A percentile compares a stretch with the other conserved stretches of the same genome.
phyloP scores from a whole-genome alignment of 495 filamentous ascomycete species.

The Neurospora tetraspora region DNA sequence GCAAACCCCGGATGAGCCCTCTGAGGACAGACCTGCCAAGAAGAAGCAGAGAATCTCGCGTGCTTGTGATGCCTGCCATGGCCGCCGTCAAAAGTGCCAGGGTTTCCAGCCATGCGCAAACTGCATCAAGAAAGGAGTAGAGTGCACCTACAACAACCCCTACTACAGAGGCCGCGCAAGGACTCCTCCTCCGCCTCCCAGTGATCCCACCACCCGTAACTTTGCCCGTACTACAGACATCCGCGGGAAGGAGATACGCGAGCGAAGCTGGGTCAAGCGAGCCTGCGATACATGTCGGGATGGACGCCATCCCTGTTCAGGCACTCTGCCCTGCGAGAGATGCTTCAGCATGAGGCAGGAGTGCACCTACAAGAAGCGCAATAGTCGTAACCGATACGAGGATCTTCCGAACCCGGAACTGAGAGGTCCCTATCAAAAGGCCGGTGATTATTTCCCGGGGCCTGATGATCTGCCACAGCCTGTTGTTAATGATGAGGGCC shows the following conservation, averaged over 20 bases:
- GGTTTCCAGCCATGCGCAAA: constrained; percentile 15
- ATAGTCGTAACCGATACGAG: background rate
- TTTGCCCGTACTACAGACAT: background rate
- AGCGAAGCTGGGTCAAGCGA: constrained; percentile 10
- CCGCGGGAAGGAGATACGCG: constrained; percentile 4
- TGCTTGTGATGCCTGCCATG: constrained; percentile 13
- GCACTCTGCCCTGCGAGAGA: constrained; percentile 11
- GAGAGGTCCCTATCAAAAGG: background rate
- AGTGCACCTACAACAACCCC: constrained; percentile 12
- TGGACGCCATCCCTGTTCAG: constrained; percentile 5
- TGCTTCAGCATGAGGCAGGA: constrained; percentile 11
- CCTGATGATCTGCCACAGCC: background rate
- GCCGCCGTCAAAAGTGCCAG: constrained; percentile 3
- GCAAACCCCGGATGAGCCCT: background rate
- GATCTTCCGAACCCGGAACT: background rate
- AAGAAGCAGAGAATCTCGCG: constrained; percentile 8
- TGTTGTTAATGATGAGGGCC: background rate
- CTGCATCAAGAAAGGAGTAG: constrained; percentile 6
- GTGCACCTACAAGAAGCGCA: constrained; percentile 13
- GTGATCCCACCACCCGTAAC: constrained; percentile 6
- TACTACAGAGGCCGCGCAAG: constrained; percentile 8
- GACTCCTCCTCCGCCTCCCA: constrained; percentile 13
- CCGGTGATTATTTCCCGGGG: background rate
- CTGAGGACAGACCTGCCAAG: background rate
- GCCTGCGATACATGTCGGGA: constrained; percentile 14